phyloP scores from a whole-genome alignment of 1,139 yeast genomes.

The Taphrina pruni region DNA sequence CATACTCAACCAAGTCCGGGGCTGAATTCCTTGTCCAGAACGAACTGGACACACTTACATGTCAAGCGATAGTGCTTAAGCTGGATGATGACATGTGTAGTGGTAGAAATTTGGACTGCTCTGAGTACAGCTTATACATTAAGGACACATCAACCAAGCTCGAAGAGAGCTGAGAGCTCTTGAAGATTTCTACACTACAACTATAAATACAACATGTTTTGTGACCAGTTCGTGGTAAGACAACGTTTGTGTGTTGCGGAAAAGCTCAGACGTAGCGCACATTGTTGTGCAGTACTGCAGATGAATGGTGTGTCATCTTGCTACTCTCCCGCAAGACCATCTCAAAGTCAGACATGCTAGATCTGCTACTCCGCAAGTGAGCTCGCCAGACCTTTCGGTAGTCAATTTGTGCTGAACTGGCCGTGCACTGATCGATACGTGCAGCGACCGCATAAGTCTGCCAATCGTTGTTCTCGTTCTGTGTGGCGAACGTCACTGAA shows the following conservation, averaged over 20 bases:
- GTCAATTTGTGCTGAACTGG: not conserved
- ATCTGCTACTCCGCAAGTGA: not conserved
- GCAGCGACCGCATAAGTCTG: not conserved
- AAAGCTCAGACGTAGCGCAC: not conserved
- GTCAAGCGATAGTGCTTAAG: too few relatives aligned
- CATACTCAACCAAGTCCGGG: too few relatives aligned
- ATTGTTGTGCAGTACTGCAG: not conserved
- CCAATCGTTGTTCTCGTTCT: slow-evolving; percentile 3
- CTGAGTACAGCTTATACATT: too few relatives aligned
- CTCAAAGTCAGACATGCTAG: not conserved
- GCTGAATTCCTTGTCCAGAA: too few relatives aligned
- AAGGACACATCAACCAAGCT: too few relatives aligned
- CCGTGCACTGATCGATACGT: not conserved
- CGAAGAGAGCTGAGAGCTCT: too few relatives aligned
- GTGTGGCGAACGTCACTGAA: not conserved
- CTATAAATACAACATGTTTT: not conserved
- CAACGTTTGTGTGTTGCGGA: not conserved
- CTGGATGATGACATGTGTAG: too few relatives aligned
- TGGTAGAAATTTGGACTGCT: too few relatives aligned
- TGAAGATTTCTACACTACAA: not conserved
- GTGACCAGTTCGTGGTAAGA: too few relatives aligned
- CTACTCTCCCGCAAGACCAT: not conserved
- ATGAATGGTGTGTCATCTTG: not conserved
- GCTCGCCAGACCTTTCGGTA: not conserved
- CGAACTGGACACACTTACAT: too few relatives aligned